Base-by-base conservation (phyloP, 176 grass and related monocot genomes). In the Typha latifolia region DNA sequence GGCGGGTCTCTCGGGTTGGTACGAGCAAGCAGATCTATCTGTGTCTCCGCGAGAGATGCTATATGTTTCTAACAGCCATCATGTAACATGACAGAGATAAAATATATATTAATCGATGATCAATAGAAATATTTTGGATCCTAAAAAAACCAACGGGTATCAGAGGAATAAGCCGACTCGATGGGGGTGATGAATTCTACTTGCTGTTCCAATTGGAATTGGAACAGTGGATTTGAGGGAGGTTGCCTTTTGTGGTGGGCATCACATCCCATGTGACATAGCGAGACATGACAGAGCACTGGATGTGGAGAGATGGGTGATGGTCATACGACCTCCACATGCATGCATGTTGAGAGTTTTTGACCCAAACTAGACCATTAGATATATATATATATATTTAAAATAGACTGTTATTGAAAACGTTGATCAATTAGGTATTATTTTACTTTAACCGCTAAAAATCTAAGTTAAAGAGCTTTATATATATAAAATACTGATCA, bases 201-300 rank as follows among this genome's bases (percentile, higher is more conserved):
- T 15, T 68, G 19, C 24, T 26, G 24, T 26, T 26, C 24, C 24
- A 26, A 26, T 26, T 26, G 16, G 52, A 19, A 6, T 3, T 3
- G 4, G 2, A 20, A n/a, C n/a, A 3, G 15, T 10, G 3, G n/a
- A 2, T 0, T 7, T 2, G 24, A 2, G 52, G n/a, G 2, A 4
- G 15, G 64, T 65, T 86, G 70, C 49, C 70, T 62, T 47, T 79
- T 80, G 62, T 66, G 84, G 80, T 69, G 73, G 77, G 66, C 48
- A 29, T 57, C 55, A 79, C 49, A 43, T 50, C 49, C 77, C 84
- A 84, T 79, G 84, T 86, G 87, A 80, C 69, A 49, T 22, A 50
- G 66, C 21, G 55, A 32, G 74, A 68, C 78, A 61, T n/a, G 49
- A 71, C 9, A 12, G 61, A 59, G 62, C 51, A 61, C 51, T 57